Evolutionary conservation across 805 yeast species (phyloP).

Genomic region (Lipomyces sp.): DNA sequence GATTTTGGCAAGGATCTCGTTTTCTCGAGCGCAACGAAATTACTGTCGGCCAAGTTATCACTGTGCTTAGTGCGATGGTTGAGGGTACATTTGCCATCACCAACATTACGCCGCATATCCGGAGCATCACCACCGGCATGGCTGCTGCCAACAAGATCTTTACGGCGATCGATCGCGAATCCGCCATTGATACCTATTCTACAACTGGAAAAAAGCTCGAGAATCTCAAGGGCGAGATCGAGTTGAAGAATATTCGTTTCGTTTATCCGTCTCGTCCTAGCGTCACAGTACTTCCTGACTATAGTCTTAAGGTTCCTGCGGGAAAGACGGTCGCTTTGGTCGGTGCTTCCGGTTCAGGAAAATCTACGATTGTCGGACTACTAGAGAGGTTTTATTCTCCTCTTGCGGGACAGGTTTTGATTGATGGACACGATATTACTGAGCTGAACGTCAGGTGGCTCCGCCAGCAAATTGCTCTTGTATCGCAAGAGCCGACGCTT

Average conservation of each 20-base stretch:
- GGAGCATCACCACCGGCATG: slow-evolving; percentile 40
- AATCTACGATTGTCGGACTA: slow-evolving; percentile 47
- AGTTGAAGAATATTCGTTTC: slow-evolving; percentile 32
- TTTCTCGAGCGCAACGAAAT: slow-evolving; percentile 37
- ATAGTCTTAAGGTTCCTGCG: slow-evolving; percentile 50
- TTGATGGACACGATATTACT: slow-evolving; percentile 48
- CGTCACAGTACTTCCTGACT: slow-evolving; percentile 34
- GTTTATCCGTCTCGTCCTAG: slow-evolving; percentile 37
- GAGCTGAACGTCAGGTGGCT: slow-evolving; percentile 51
- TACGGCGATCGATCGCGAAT: slow-evolving; percentile 44
- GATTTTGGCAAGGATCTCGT: slow-evolving; percentile 46
- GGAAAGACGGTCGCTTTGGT: slow-evolving; percentile 87
- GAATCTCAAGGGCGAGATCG: slow-evolving; percentile 41
- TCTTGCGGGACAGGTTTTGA: slow-evolving; percentile 44
- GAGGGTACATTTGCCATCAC: slow-evolving; percentile 43
- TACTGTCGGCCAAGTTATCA: slow-evolving; percentile 39
- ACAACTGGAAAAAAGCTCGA: slow-evolving; percentile 28
- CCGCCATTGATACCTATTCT: slow-evolving; percentile 39
- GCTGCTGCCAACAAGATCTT: slow-evolving; percentile 42
- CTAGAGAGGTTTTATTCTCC: slow-evolving; percentile 59
- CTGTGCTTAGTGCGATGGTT: slow-evolving; percentile 33
- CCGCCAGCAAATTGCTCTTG: slow-evolving; percentile 55
- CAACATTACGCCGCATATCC: slow-evolving; percentile 43
- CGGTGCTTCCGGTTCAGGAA: slow-evolving; percentile 71
- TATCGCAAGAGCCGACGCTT: slow-evolving; percentile 54